Conservation (phyloP, 495 filamentous ascomycete genomes). For the Hypomontagnella submonticulosa region DNA sequence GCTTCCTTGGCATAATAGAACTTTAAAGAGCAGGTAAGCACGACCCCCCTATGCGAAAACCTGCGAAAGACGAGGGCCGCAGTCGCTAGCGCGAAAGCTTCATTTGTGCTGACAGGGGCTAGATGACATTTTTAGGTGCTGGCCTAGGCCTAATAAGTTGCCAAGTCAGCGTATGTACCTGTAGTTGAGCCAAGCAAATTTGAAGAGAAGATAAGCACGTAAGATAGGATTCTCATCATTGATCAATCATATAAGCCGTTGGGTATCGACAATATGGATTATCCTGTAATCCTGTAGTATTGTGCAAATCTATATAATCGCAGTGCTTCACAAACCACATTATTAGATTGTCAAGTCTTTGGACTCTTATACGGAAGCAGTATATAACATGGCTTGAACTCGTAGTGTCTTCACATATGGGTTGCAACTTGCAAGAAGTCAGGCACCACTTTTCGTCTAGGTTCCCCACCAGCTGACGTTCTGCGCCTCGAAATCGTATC, state of each 20-base stretch:
- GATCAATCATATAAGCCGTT: no score
- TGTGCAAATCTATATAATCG: no score
- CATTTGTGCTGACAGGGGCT: constrained; percentile 1
- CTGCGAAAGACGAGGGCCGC: constrained; percentile 16
- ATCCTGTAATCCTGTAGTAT: no score
- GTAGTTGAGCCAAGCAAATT: neutral
- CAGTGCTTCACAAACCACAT: no score
- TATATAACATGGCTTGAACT: no score
- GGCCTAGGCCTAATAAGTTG: constrained; percentile 6
- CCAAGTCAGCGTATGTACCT: constrained; percentile 19
- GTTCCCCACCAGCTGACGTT: constrained; percentile 1
- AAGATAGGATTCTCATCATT: no score
- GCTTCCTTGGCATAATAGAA: constrained; percentile 32
- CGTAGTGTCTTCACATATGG: no score
- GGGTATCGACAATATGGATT: no score
- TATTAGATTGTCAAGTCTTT: no score
- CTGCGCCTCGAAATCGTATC: constrained; percentile 15
- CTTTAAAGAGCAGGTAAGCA: constrained; percentile 10
- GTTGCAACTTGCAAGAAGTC: no score
- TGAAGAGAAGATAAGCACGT: neutral
- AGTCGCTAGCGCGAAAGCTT: constrained; percentile 14
- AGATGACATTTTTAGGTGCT: neutral
- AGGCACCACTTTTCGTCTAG: neutral
- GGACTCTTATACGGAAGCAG: no score
- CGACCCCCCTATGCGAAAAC: neutral